Base-by-base conservation (phyloP, 2,329 filamentous ascomycete genomes). In the Colletotrichum kahawae region DNA sequence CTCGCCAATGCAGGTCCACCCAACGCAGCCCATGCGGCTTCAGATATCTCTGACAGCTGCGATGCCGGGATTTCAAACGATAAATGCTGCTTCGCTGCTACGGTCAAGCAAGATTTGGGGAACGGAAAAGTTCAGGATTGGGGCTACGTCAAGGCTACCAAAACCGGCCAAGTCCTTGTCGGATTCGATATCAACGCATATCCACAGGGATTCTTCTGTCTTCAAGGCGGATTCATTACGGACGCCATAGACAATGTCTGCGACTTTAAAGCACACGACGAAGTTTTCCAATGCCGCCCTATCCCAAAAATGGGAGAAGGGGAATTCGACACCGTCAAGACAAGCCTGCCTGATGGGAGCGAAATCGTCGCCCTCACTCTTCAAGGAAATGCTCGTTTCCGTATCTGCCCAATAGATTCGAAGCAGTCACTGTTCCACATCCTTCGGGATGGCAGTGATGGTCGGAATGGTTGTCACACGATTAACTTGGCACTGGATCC, bases 11-110 rank as follows among this genome's bases (percentile, higher is more conserved):
- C 43, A 51, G 43, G n/a, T 51, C 43, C 43, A 13, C 4, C 43
- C 0, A 0, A 7, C 4, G n/a, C n/a, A 48, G 43, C 43, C 0
- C 43, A 51, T 21, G 3, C n/a, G n/a, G n/a, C n/a, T 51, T 0
- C 43, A 51, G 43, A 51, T 24, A 51, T 24, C 43, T 51, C 43
- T 12, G 0, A 0, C n/a, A 51, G 43, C 43, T 51, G 43, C 43
- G 43, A 51, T 51, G 3, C 43, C 10, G n/a, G 6, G 43, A 51
- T 7, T 51, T 21, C n/a, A 4, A 6, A 51, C 10, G 0, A 51
- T 7, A 51, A 3, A 51, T 51, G 43, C 43, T 51, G 43, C 43
- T 51, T 51, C n/a, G 43, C 43, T 51, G 10, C 13, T 10, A 51
- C 43, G 0, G 43, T 13, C 43, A 51, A 51, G 43, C 43, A 51